These are phyloP conservation scores for Cordyceps fumosorosea DNA, from an alignment of 2,329 filamentous ascomycete genomes.

Conservation along the genomic window DNA sequence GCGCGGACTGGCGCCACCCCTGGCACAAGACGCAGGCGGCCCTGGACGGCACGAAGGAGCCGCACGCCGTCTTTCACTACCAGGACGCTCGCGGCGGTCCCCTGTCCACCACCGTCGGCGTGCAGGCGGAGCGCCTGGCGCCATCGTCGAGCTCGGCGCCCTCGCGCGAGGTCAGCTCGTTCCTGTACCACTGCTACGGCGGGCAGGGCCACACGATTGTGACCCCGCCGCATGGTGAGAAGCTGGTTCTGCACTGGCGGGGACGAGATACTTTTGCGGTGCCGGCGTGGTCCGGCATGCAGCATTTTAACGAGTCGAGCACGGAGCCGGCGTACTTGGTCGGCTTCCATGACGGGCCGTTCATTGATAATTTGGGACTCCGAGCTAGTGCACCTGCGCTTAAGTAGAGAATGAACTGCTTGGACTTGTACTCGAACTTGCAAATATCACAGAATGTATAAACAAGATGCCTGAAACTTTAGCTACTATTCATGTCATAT, in stretches of 20 bases:
- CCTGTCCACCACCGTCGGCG: slow-evolving; percentile 39
- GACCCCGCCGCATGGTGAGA: slow-evolving; percentile 24
- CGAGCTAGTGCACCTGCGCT: not conserved
- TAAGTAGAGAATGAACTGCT: not conserved
- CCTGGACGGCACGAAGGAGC: slow-evolving; percentile 28
- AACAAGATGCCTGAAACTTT: not conserved
- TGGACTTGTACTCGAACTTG: not conserved
- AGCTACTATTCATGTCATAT: too few relatives aligned
- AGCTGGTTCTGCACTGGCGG: slow-evolving; percentile 35
- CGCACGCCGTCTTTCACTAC: slow-evolving; percentile 31
- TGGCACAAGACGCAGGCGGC: slow-evolving; percentile 36
- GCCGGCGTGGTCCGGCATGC: slow-evolving; percentile 43
- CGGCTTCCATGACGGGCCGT: slow-evolving; percentile 28
- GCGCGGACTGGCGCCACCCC: slow-evolving; percentile 33
- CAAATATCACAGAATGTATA: too few relatives aligned
- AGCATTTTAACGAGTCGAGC: slow-evolving; percentile 33
- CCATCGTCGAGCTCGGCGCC: slow-evolving; percentile 25
- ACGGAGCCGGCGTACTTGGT: slow-evolving; percentile 27
- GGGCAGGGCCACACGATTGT: slow-evolving; percentile 39
- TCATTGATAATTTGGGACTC: slow-evolving; percentile 21
- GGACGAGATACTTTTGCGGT: slow-evolving; percentile 46
- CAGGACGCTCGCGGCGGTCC: slow-evolving; percentile 23
- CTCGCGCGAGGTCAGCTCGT: slow-evolving; percentile 41
- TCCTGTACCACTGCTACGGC: slow-evolving; percentile 46
- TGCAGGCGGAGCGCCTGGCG: slow-evolving; percentile 41